phyloP scores from a whole-genome alignment of 2,329 filamentous ascomycete species.

The Fusarium tjaetaba region DNA sequence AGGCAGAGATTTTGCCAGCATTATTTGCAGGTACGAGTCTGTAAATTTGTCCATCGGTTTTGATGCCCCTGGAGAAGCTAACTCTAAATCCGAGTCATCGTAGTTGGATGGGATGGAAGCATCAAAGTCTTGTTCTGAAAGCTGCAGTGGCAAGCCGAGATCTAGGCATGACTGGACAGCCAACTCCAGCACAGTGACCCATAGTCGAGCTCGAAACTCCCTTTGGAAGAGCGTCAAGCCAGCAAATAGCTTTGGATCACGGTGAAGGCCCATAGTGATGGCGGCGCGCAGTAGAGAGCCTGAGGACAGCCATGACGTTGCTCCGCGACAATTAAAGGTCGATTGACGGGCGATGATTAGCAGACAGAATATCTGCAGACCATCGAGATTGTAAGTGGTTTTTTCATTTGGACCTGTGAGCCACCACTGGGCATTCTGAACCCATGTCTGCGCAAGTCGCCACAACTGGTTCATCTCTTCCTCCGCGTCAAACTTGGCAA shows the following conservation, averaged over 20 bases:
- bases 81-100: constrained; percentile 37
- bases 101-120: constrained; percentile 35
- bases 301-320: constrained; percentile 41
- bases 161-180: constrained; percentile 39
- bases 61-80: neutral
- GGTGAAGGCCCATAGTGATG: constrained; percentile 43
- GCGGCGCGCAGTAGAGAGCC: constrained; percentile 39
- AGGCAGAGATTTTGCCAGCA: constrained; percentile 34
- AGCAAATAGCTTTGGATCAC: constrained; percentile 35
- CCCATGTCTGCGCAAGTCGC: constrained; percentile 38
- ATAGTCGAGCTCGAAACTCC: constrained; percentile 38
- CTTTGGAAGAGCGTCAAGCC: constrained; percentile 31
- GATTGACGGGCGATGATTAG: constrained; percentile 39
- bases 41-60: constrained; percentile 24
- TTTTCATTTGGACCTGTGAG: constrained; percentile 41
- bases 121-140: constrained; percentile 34
- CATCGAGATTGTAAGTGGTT: constrained; percentile 39
- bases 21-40: constrained; percentile 37
- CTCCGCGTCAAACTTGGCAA: constrained; percentile 26
- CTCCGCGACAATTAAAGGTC: constrained; percentile 42
- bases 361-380: constrained; percentile 40
- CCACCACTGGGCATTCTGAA: constrained; percentile 44
- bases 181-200: constrained; percentile 40
- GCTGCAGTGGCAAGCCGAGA: constrained; percentile 35
- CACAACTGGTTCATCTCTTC: constrained; percentile 18